Evolutionary conservation across 1,284 basidiomycete species (phyloP).

Genomic region (Phenoliferia sp.): DNA sequence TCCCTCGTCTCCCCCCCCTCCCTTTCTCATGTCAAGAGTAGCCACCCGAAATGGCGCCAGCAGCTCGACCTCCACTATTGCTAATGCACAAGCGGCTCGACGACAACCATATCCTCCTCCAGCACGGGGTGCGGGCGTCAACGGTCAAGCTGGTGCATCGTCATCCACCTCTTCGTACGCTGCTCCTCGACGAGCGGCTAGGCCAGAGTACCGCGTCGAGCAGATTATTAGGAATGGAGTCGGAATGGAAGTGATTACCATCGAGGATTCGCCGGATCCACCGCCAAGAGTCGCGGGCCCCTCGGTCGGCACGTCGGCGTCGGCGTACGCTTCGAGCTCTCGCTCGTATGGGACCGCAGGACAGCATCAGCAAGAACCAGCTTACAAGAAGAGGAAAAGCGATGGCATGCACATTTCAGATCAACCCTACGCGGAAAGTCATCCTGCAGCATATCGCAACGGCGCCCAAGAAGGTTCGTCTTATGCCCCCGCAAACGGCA

Average conservation of each 20-base stretch:
- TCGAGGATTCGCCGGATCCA: conserved; percentile 31
- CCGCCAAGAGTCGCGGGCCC: background rate
- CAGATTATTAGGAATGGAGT: conserved; percentile 12
- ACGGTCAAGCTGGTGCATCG: background rate
- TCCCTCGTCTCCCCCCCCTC: background rate
- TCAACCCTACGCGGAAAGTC: background rate
- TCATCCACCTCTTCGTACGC: background rate
- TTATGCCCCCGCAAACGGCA: background rate
- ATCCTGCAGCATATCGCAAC: background rate
- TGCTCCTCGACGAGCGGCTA: conserved; percentile 9
- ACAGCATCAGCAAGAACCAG: conserved; percentile 10
- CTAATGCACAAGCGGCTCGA: background rate
- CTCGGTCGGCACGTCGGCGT: background rate
- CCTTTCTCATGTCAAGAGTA: background rate
- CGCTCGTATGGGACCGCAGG: background rate
- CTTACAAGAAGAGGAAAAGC: conserved; percentile 25
- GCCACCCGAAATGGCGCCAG: background rate
- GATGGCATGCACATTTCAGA: conserved; percentile 9
- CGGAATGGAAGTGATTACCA: conserved; percentile 27
- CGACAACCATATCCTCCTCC: background rate
- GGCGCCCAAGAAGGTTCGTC: background rate
- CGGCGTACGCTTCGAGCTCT: conserved; percentile 2
- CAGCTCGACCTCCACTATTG: background rate
- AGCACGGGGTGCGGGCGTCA: background rate
- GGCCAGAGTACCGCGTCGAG: conserved; percentile 24